Conservation (phyloP, 495 filamentous ascomycete genomes). For the Coniosporium apollinis region DNA sequence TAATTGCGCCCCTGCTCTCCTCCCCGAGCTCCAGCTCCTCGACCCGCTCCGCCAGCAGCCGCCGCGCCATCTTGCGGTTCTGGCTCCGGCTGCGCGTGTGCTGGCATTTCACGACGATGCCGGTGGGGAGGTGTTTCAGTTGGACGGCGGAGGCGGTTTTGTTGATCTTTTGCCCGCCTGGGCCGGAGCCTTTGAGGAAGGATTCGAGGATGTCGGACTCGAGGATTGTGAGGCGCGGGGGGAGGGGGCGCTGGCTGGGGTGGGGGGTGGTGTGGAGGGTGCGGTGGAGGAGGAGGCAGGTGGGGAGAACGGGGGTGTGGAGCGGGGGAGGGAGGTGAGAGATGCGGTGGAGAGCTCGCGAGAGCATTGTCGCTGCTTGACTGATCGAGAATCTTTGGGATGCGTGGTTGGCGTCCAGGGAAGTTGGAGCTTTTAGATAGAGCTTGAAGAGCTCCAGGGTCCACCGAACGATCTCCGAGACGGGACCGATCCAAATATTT, state of each 20-base stretch:
- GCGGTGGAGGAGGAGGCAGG: not conserved
- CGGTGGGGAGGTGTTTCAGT: constrained; percentile 74
- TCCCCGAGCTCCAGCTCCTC: constrained; percentile 50
- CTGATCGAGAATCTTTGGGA: too few species aligned
- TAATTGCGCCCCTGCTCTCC: constrained; percentile 38
- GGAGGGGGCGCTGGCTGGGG: constrained; percentile 33
- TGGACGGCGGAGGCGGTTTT: constrained; percentile 96
- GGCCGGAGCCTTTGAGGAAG: constrained; percentile 84
- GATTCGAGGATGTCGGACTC: constrained; percentile 66
- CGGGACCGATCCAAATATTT: too few species aligned
- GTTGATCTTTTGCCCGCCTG: constrained; percentile 97
- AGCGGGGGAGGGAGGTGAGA: too few species aligned
- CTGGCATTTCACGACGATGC: constrained; percentile 82
- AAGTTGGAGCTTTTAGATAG: too few species aligned
- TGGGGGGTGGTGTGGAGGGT: not conserved
- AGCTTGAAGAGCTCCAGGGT: too few species aligned
- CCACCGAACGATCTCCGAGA: too few species aligned
- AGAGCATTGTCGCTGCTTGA: too few species aligned
- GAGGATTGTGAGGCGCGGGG: constrained; percentile 54
- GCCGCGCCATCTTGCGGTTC: constrained; percentile 75
- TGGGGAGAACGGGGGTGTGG: not conserved
- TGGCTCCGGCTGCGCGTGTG: constrained; percentile 73
- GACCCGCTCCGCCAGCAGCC: constrained; percentile 57
- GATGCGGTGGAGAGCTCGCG: too few species aligned
- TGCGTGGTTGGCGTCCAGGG: too few species aligned